Evolutionary conservation across 257 asterid species (phyloP).

Genomic region (Capsicum pubescens): DNA sequence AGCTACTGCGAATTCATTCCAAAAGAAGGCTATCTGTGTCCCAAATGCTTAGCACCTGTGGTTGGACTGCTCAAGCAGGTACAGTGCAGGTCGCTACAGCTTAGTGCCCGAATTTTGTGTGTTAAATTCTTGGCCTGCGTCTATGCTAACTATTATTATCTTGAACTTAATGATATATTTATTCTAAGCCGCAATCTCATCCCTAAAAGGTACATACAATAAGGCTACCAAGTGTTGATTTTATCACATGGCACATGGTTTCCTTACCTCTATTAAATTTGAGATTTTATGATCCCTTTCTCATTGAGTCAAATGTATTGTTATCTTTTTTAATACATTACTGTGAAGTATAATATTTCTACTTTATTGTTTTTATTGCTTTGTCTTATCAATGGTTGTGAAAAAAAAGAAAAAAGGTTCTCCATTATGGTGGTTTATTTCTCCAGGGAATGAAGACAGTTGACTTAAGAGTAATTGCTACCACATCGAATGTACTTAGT

Average conservation of each 20-base stretch:
- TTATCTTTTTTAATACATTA: neutral
- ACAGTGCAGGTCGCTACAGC: too few species aligned
- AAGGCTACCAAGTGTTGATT: neutral
- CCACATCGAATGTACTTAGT: neutral
- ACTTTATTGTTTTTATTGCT: neutral
- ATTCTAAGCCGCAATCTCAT: neutral
- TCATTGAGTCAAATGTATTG: neutral
- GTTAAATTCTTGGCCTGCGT: too few species aligned
- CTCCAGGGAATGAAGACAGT: neutral
- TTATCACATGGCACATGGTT: neutral
- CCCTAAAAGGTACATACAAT: neutral
- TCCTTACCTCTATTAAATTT: slow-evolving; percentile 5
- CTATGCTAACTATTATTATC: neutral
- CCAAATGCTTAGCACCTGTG: too few species aligned
- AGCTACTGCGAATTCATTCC: too few species aligned
- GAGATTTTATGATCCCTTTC: slow-evolving; percentile 6
- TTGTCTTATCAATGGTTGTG: neutral
- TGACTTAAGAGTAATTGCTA: neutral
- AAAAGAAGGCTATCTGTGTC: too few species aligned
- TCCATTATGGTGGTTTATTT: slow-evolving; percentile 6
- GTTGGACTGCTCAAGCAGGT: too few species aligned
- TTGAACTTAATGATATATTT: neutral
- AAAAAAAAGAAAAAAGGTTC: neutral
- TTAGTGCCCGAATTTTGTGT: too few species aligned
- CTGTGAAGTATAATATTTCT: neutral